These are phyloP conservation scores for Cyclocybe aegerita DNA, from an alignment of 768 basidiomycete genomes.

Conservation along the genomic window DNA sequence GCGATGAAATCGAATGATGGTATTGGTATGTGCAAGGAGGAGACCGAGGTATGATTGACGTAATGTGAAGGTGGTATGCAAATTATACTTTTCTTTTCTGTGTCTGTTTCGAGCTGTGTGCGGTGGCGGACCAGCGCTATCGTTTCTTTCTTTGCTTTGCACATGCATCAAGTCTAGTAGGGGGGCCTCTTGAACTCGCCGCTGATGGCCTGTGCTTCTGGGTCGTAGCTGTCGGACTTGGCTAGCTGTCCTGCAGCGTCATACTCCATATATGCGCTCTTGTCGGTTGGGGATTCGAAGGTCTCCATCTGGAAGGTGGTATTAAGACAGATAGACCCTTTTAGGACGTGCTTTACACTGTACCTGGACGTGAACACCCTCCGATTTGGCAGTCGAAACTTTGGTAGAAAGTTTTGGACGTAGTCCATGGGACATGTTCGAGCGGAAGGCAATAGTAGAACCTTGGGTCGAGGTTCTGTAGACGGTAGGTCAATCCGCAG, in stretches of 20 bases:
- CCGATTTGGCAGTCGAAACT: slow-evolving; percentile 33
- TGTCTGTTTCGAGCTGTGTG: slow-evolving; percentile 1
- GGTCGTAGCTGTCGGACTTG: slow-evolving; percentile 48
- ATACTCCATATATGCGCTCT: slow-evolving; percentile 44
- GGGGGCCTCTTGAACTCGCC: slow-evolving; percentile 66
- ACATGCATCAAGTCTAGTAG: slow-evolving; percentile 23
- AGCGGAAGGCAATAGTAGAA: slow-evolving; percentile 63
- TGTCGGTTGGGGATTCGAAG: slow-evolving; percentile 48
- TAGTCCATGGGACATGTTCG: slow-evolving; percentile 28
- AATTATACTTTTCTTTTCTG: slow-evolving; percentile 8
- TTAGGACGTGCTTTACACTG: not conserved
- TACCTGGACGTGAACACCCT: slow-evolving; percentile 65
- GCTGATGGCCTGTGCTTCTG: slow-evolving; percentile 57
- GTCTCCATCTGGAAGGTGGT: slow-evolving; percentile 57
- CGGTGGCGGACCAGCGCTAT: not conserved
- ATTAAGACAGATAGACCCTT: slow-evolving; percentile 7
- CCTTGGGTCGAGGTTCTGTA: slow-evolving; percentile 40
- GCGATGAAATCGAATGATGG: not conserved
- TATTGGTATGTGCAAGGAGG: not conserved
- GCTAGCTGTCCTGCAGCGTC: slow-evolving; percentile 56
- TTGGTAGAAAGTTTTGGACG: slow-evolving; percentile 36
- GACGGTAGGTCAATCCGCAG: slow-evolving; percentile 2
- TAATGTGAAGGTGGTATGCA: slow-evolving; percentile 8
- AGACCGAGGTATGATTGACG: slow-evolving; percentile 3
- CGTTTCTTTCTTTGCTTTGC: not conserved